Base-by-base conservation (phyloP, 176 grass and related monocot genomes). In the Dendrocalamus sinicus region DNA sequence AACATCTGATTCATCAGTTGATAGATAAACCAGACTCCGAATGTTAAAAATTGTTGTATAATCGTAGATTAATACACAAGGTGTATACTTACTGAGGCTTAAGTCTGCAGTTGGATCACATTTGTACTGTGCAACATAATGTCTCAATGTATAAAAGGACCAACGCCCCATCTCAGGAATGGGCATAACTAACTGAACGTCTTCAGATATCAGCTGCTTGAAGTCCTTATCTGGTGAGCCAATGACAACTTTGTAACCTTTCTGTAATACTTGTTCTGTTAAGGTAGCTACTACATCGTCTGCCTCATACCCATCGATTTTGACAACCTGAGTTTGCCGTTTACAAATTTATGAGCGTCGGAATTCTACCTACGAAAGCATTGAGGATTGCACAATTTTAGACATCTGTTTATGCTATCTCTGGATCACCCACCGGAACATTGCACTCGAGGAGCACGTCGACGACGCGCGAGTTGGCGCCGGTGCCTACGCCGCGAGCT, bases 151-250 rank as follows among this genome's bases (percentile, higher is more conserved):
- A 80, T 98, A 98, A 60, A 98, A 94, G 65, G 93, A 98, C 93
- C 93, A 98, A 8, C 91, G 88, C n/a, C 88, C 89, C 63, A 96
- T 89, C 75, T 96, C 92, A 83, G 90, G 93, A 80, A 98, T 88
- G 52, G 93, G 93, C 78, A 98, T 96, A 40, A 93, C 89, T 62
- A 96, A 76, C 71, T 95, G 96, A 61, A 98, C 93, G 75, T 98
- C 90, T 20, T 94, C 84, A 82, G 91, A 94, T 89, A 98, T 94
- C 73, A 98, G 52, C 75, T 96, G 96, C 86, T 95, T 98, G 86
- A 98, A 98, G 76, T 98, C 93, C 52, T 96, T 98, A 79, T 96
- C 96, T 17, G 96, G 93, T 83, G 93, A 98, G 22, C 54, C 93
- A 65, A 98, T 98, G 62, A 89, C 89, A 82, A 92, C 92, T 55